Evolutionary conservation across 768 basidiomycete species (phyloP), one percentile per base, ranked within the genome.

Genomic region (Krasilnikovozyma curviuscula): DNA sequence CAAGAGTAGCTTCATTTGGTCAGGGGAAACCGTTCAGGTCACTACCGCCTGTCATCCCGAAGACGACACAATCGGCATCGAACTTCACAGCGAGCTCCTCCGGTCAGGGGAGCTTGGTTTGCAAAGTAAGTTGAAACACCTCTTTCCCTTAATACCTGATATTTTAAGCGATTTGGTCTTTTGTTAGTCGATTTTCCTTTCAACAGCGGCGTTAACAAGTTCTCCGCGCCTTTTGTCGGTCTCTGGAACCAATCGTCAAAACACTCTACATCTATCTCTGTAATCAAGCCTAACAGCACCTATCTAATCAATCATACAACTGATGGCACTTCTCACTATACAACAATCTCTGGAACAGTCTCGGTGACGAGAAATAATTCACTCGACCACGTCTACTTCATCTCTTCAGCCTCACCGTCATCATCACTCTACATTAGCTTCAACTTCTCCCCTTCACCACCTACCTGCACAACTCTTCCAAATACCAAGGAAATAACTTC

Each of bases 131-230:
- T n/a, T n/a, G n/a, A n/a, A n/a, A n/a, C n/a, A n/a, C n/a, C n/a
- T n/a, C n/a, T n/a, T n/a, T n/a, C n/a, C n/a, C n/a, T n/a, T n/a
- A n/a, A n/a, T n/a, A n/a, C n/a, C n/a, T n/a, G n/a, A n/a, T n/a
- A n/a, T n/a, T n/a, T n/a, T n/a, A n/a, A n/a, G n/a, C n/a, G n/a
- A n/a, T n/a, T n/a, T n/a, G n/a, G n/a, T n/a, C n/a, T n/a, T n/a
- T 18, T 75, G 0, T 75, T 74, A 59, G 52, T 77, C 12, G 74
- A 77, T 57, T 75, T 73, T 53, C 74, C 74, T 6, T 77, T 73
- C 73, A 73, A 73, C 59, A 74, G 74, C 51, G 75, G 75, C n/a
- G 62, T 57, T 16, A 49, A 58, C 16, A 74, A 75, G 56, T 77
- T 76, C 57, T 67, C 68, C 16, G 74, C 71, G 4, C 75, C 75